Percentiles rank a stretch among this genome's conserved stretches.
Evolutionary conservation across 352 stramenopile genomes (phyloP).

Genomic region (Pseudoperonospora humuli): DNA sequence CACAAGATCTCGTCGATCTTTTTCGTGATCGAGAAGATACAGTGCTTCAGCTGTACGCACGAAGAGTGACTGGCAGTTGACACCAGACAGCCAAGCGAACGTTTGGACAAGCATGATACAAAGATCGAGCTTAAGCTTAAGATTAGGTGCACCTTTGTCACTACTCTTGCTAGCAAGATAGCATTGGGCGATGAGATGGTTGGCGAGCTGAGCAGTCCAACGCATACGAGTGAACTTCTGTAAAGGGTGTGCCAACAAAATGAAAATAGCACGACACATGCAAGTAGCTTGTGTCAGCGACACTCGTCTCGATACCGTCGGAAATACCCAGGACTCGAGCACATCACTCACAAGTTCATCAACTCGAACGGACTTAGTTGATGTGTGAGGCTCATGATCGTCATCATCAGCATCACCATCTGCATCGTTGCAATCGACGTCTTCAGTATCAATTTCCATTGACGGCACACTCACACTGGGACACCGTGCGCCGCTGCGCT

Average conservation of each 20-base stretch:
- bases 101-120: no score
- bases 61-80: no score
- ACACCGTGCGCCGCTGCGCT: constrained; percentile 53
- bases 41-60: no score
- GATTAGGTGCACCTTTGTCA: no score
- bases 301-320: constrained; percentile 37
- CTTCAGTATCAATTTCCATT: constrained; percentile 53
- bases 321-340: constrained; percentile 49
- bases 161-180: constrained; percentile 41
- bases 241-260: constrained; percentile 62
- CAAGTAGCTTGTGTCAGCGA: constrained; percentile 41
- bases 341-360: constrained; percentile 44
- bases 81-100: no score
- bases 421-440: constrained; percentile 1
- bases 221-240: constrained; percentile 45
- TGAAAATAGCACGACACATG: constrained; percentile 53
- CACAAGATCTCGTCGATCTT: no score
- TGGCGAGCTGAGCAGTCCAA: constrained; percentile 32
- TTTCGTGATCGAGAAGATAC: no score
- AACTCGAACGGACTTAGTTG: constrained; percentile 44
- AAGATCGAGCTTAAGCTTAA: no score
- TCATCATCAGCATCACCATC: constrained; percentile 29
- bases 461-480: constrained; percentile 61
- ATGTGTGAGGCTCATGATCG: constrained; percentile 30
- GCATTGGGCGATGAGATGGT: constrained; percentile 57